Evolutionary conservation across 345 rosid genomes (phyloP).

Genomic region (Excoecaria agallocha): DNA sequence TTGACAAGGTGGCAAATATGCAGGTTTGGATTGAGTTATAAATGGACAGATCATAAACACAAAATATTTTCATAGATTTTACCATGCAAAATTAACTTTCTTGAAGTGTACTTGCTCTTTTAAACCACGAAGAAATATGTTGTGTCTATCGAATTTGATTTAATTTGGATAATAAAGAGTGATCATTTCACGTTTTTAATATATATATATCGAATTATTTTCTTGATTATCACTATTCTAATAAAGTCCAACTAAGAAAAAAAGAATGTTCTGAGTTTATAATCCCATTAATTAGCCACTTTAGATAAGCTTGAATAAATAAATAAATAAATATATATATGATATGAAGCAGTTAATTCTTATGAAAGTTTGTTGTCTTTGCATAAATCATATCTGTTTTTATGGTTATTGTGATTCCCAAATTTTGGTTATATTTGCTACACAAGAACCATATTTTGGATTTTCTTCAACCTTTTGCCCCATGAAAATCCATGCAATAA

Average conservation of each 20-base stretch:
- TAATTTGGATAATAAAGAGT: neutral
- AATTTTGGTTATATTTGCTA: neutral
- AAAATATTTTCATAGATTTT: too few species aligned
- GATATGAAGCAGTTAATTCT: neutral
- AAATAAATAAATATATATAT: too few species aligned
- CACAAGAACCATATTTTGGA: neutral
- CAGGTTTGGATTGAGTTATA: too few species aligned
- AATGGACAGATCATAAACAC: too few species aligned
- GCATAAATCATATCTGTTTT: neutral
- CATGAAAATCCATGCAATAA: neutral
- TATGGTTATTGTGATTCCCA: constrained; percentile 15
- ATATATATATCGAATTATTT: neutral
- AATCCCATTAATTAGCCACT: too few species aligned
- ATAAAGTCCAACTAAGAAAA: neutral
- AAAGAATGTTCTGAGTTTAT: neutral
- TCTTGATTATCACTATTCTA: neutral
- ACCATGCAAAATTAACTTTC: too few species aligned
- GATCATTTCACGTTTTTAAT: neutral
- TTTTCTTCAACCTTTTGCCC: neutral
- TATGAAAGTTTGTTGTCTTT: constrained; percentile 3
- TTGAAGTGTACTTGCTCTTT: too few species aligned
- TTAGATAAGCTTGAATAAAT: neutral
- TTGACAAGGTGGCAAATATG: too few species aligned
- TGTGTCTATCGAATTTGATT: too few species aligned
- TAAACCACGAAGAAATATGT: too few species aligned